Evolutionary conservation across 495 filamentous ascomycete genomes (phyloP).

Genomic region (Penicillium samsonianum): DNA sequence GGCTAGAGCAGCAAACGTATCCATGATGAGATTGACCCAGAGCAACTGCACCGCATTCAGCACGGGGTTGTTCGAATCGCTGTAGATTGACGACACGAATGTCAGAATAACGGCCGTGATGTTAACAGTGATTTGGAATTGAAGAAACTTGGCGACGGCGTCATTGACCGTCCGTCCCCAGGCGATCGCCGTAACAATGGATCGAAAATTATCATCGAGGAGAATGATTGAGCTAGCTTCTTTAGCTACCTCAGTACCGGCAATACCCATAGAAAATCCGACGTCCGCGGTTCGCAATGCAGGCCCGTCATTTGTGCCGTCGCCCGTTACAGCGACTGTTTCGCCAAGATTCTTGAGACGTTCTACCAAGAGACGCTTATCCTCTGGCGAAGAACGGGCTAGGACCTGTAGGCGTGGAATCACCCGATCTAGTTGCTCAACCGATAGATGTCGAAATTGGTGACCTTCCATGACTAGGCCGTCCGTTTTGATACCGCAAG

Average conservation of each 20-base stretch:
- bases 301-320: conserved; percentile 91
- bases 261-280: conserved; percentile 91
- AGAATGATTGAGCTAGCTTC: conserved; percentile 92
- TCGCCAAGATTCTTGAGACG: conserved; percentile 75
- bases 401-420: conserved; percentile 79
- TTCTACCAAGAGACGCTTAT: conserved; percentile 80
- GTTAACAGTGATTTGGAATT: conserved; percentile 92
- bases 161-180: conserved; percentile 95
- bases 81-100: conserved; percentile 78
- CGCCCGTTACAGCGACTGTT: conserved; percentile 82
- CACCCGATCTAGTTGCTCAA: conserved; percentile 66
- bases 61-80: conserved; percentile 63
- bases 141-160: conserved; percentile 85
- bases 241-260: conserved; percentile 88
- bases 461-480: conserved; percentile 92
- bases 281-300: conserved; percentile 84
- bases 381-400: conserved; percentile 83
- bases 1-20: conserved; percentile 84
- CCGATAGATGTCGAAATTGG: conserved; percentile 74
- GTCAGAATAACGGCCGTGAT: conserved; percentile 82
- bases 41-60: conserved; percentile 86
- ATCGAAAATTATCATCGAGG: conserved; percentile 88
- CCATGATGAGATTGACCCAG: conserved; percentile 95
- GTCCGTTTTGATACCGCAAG: too few species aligned
- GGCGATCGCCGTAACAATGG: conserved; percentile 84